Percentiles rank a stretch among this genome's conserved stretches.
phyloP scores from a whole-genome alignment of 225 moss, liverwort and hornwort genomes.

The Pseudoscleropodium purum region DNA sequence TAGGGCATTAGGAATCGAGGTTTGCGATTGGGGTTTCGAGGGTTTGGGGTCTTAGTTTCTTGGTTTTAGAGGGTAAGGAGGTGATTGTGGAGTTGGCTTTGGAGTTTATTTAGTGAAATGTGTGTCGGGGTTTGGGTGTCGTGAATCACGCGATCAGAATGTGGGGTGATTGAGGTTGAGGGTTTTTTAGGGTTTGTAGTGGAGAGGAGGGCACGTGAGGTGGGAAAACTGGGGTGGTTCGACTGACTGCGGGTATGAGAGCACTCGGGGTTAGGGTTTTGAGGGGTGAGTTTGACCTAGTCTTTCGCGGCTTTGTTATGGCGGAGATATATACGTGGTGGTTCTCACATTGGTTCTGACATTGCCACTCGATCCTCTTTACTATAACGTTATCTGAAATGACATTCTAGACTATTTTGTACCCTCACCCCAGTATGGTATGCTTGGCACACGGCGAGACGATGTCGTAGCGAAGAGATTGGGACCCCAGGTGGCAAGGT shows the following conservation, averaged over 20 bases:
- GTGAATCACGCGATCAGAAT: background rate
- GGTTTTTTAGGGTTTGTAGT: background rate
- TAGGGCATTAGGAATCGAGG: background rate
- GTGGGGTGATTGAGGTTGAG: background rate
- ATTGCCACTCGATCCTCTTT: background rate
- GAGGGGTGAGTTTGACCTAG: background rate
- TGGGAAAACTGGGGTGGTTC: background rate
- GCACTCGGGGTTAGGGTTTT: constrained; percentile 8
- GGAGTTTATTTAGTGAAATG: background rate
- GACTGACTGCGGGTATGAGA: background rate
- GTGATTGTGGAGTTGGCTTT: background rate
- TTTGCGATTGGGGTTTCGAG: background rate
- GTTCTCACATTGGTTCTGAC: background rate
- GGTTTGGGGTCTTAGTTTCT: background rate
- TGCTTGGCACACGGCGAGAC: background rate
- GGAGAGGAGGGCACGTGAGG: background rate
- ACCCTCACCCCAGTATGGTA: background rate
- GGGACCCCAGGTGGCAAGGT: background rate
- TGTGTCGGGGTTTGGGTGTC: background rate
- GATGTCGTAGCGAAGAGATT: background rate
- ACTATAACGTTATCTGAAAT: background rate
- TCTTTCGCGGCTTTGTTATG: background rate
- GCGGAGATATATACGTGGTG: background rate
- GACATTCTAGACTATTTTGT: background rate
- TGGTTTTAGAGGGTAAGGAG: background rate